These are phyloP conservation scores for Dioscorea dumetorum DNA, from an alignment of 106 monocot species.

Conservation along the genomic window DNA sequence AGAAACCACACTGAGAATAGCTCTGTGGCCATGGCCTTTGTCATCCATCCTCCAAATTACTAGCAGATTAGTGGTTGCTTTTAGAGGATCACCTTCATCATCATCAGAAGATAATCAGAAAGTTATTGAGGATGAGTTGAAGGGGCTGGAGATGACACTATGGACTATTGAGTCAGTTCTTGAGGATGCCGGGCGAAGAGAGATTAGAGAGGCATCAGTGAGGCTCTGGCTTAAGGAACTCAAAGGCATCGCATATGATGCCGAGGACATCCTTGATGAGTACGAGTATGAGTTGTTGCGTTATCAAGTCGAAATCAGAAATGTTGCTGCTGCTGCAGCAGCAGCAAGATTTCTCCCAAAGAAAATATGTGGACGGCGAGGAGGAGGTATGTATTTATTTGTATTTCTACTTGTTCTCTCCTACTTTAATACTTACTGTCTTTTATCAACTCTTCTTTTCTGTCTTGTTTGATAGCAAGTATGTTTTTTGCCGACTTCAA, in stretches of 20 bases:
- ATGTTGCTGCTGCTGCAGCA: not conserved
- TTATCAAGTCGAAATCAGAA: not conserved
- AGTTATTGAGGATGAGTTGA: not conserved
- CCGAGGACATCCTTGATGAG: conserved; percentile 11
- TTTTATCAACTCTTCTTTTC: no score
- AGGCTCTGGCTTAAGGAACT: conserved; percentile 12
- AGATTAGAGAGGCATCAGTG: not conserved
- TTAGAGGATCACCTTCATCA: conserved; percentile 2
- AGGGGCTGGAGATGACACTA: no score
- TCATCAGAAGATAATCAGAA: not conserved
- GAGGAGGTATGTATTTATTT: not conserved
- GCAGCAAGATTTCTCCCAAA: not conserved
- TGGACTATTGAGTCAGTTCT: conserved; percentile 11
- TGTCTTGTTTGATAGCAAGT: no score
- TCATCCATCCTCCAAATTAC: not conserved
- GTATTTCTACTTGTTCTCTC: not conserved
- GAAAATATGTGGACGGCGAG: not conserved
- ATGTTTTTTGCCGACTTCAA: no score
- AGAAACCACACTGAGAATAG: no score
- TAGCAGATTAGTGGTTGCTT: not conserved
- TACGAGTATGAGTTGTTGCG: conserved; percentile 10
- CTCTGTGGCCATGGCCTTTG: no score
- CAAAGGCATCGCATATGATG: conserved; percentile 14
- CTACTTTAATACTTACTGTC: no score
- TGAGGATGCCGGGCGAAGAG: conserved; percentile 1